Conservation (phyloP, 2,329 filamentous ascomycete species). For the Pseudogymnoascus sp. region DNA sequence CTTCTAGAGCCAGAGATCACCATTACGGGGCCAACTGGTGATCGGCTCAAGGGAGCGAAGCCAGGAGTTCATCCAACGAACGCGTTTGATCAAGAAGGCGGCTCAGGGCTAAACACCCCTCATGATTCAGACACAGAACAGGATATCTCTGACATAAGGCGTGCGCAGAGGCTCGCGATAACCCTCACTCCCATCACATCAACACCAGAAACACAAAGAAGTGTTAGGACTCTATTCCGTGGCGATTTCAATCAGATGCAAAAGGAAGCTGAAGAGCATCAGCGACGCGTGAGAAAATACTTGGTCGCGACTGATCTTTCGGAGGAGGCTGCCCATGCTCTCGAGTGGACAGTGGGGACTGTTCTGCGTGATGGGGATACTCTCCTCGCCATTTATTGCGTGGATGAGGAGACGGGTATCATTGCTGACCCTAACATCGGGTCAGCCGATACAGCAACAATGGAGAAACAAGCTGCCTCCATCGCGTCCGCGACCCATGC, state of each 20-base stretch:
- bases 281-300: conserved; percentile 77
- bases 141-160: conserved; percentile 74
- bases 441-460: conserved; percentile 60
- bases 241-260: conserved; percentile 75
- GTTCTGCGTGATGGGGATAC: conserved; percentile 92
- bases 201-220: conserved; percentile 67
- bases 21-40: conserved; percentile 54
- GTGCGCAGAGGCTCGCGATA: conserved; percentile 76
- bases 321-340: conserved; percentile 85
- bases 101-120: conserved; percentile 46
- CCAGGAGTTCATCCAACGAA: conserved; percentile 69
- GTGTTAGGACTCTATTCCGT: conserved; percentile 81
- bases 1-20: conserved; percentile 54
- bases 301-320: conserved; percentile 93
- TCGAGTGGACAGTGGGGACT: conserved; percentile 97
- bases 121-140: conserved; percentile 82
- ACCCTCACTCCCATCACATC: conserved; percentile 72
- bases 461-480: conserved; percentile 68
- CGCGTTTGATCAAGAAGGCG: conserved; percentile 62
- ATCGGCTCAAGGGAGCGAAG: conserved; percentile 48
- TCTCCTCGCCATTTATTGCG: conserved; percentile 83
- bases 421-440: conserved; percentile 24
- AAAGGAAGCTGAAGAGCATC: conserved; percentile 68
- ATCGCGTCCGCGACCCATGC: conserved; percentile 46
- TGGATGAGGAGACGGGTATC: conserved; percentile 76